Base-by-base conservation (phyloP, 257 asterid species). In the Sherardia arvensis region DNA sequence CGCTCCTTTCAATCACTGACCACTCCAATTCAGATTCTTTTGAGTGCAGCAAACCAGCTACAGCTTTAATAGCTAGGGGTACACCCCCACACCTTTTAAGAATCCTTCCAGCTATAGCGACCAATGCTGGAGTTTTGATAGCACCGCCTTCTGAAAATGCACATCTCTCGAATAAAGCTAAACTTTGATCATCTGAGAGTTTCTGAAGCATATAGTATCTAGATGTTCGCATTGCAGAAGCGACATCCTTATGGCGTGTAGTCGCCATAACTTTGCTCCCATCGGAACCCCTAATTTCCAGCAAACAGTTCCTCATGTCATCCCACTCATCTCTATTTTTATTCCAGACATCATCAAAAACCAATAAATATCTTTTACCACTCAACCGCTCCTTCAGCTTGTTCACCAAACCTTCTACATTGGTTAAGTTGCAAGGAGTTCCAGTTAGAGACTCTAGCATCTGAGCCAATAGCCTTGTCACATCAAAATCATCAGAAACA, bases 21-120 rank as follows among this genome's bases (percentile, higher is more conserved):
- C 84, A 71, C 18, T 78, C 78, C 0, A 32, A 51, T 34, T 1
- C 58, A 14, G 48, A 38, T 11, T 48, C 57, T 4, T 28, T 62
- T 4, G 73, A 69, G 21, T 25, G 26, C 48, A 77, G n/a, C 54
- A 66, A 9, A 25, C 79, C 67, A 17, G 74, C 79, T 1, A 77
- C 20, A n/a, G 70, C 69, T 14, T 74, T 71, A 14, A 76, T 70
- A 4, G 82, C 71, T n/a, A 80, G 55, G 1, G 85, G 77, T 32
- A 77, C 25, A 3, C 80, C 85, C n/a, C 48, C 55, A 29, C 82
- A 80, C 64, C 55, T 77, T 18, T 65, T 28, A 12, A 64, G 61
- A n/a, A 77, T 69, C 12, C 12, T 8, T 40, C 18, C 58, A n/a
- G 77, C 72, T 1, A 74, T 23, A 2, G 29, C 55, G 40, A 66